Conservation (phyloP, 2,329 filamentous ascomycete genomes). For the Clathrospora elynae region DNA sequence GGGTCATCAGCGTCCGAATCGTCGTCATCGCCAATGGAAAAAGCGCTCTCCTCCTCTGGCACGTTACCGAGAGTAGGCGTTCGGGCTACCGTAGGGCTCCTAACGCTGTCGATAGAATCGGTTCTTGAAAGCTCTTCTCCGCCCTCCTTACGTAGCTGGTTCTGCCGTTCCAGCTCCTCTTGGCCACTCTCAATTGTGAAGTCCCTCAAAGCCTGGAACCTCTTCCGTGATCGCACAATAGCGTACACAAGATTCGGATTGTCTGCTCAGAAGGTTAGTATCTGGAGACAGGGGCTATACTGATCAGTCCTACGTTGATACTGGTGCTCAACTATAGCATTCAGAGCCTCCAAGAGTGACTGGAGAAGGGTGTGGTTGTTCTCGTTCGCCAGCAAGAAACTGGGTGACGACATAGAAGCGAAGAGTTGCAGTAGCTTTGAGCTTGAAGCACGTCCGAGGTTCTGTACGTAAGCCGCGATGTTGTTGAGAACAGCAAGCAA, state of each 20-base stretch:
- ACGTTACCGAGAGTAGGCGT: constrained; percentile 67
- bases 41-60: constrained; percentile 78
- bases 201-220: constrained; percentile 80
- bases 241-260: constrained; percentile 83
- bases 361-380: constrained; percentile 81
- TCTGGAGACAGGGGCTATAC: not conserved
- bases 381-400: constrained; percentile 90
- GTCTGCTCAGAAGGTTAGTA: constrained; percentile 54
- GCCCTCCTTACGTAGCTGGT: constrained; percentile 69
- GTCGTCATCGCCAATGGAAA: constrained; percentile 81
- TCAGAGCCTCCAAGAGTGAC: constrained; percentile 85
- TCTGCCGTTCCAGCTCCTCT: constrained; percentile 84
- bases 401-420: constrained; percentile 88
- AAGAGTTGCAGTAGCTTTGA: constrained; percentile 87
- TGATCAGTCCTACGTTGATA: constrained; percentile 66
- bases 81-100: constrained; percentile 65
- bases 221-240: constrained; percentile 77
- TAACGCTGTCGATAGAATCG: constrained; percentile 70
- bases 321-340: constrained; percentile 87
- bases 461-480: constrained; percentile 80
- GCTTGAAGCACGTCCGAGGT: constrained; percentile 74
- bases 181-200: constrained; percentile 93
- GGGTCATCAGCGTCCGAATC: constrained; percentile 68
- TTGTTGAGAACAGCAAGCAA: constrained; percentile 93
- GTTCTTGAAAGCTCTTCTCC: constrained; percentile 50